Base-by-base conservation (phyloP, 371 early-diverging fungal genomes). In the Apophysomyces sp. region DNA sequence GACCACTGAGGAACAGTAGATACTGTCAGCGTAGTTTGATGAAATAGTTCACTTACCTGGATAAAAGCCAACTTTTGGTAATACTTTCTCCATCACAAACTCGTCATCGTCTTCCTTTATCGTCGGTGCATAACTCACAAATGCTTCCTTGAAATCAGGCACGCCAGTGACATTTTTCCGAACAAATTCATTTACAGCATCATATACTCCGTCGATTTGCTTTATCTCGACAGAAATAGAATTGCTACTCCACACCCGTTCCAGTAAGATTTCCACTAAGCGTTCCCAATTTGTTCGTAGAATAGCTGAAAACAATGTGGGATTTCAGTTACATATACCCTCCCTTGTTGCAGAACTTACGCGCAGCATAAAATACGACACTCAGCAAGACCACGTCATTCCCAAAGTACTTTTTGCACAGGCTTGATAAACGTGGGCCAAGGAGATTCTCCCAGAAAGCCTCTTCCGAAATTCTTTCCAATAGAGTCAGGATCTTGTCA, bases 341-440 rank as follows among this genome's bases (percentile, higher is more conserved):
- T 54, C n/a, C n/a, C 1, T 4, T n/a, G 12, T 4, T 15, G 13
- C 26, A 21, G 3, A 9, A 21, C 71, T 57, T 68, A 76, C 76
- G 68, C 24, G 68, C 58, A 36, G 71, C 52, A 44, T 76, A 76
- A 39, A 70, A 65, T 4, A 70, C 62, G 5, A 71, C 12, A 57
- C 71, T 66, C n/a, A 72, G 58, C 2, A 73, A 52, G 6, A 76
- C 76, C 44, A 76, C 63, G 58, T 75, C 75, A 30, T 72, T 75
- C 31, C 75, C 75, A 55, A 75, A 75, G 30, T 75, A 75, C n/a
- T 71, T 71, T 57, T 75, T 72, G 3, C 54, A 55, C 11, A 75
- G 62, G 6, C 65, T 62, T 2, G 69, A 57, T 3, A 75, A n/a
- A 21, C 75, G 66, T 49, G 66, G 66, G 29, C 75, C 72, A 36